Conservation (phyloP, 2,329 filamentous ascomycete genomes). For the Aspergillus vadensis region DNA sequence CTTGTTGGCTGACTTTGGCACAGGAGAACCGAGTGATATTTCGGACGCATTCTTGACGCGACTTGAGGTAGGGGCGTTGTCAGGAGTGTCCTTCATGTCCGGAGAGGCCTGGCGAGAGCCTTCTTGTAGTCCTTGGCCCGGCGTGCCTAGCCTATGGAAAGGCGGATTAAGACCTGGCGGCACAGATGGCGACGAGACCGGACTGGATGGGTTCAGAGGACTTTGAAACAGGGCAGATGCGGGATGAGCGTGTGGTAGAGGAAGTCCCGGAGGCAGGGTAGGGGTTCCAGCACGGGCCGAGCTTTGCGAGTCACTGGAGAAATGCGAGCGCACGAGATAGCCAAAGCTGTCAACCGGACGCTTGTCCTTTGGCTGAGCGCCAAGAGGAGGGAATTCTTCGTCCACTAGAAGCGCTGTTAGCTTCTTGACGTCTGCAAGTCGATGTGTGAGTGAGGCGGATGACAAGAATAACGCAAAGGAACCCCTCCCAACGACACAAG, state of each 20-base stretch:
- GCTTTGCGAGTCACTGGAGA: constrained; percentile 33
- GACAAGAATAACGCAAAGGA: constrained; percentile 18
- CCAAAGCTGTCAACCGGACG: constrained; percentile 39
- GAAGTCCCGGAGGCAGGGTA: constrained; percentile 44
- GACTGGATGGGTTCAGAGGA: constrained; percentile 33
- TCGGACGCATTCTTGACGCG: constrained; percentile 37
- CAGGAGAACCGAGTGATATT: constrained; percentile 46
- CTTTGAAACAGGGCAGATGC: constrained; percentile 38
- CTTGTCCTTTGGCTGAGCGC: constrained; percentile 39
- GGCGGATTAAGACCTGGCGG: constrained; percentile 32
- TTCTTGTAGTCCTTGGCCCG: constrained; percentile 30
- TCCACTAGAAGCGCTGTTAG: constrained; percentile 44
- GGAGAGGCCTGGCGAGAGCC: constrained; percentile 32
- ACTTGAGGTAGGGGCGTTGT: constrained; percentile 23
- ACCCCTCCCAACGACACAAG: constrained; percentile 10
- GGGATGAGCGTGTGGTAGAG: constrained; percentile 44
- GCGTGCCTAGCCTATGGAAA: constrained; percentile 32
- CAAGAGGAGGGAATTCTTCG: constrained; percentile 52
- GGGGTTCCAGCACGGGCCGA: constrained; percentile 42
- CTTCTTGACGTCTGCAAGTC: constrained; percentile 15
- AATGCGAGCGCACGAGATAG: constrained; percentile 38
- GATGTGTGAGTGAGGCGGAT: constrained; percentile 14
- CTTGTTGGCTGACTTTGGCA: constrained; percentile 36
- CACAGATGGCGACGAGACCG: constrained; percentile 30
- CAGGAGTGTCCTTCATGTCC: constrained; percentile 25